phyloP scores from a whole-genome alignment of 139 green algal species.

The Auxenochlorella pyrenoidosa region DNA sequence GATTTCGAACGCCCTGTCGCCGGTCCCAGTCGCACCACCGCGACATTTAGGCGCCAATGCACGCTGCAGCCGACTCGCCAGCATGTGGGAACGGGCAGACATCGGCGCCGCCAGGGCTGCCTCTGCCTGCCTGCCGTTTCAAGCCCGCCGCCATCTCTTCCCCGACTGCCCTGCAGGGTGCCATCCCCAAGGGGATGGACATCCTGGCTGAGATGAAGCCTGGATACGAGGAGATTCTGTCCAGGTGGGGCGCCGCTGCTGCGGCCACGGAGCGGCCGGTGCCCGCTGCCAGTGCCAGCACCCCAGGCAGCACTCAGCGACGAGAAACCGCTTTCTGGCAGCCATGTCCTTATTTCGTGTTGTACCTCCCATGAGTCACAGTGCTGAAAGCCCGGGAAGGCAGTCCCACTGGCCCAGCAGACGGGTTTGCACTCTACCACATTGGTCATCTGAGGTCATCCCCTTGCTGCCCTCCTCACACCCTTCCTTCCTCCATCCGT shows the following conservation, averaged over 20 bases:
- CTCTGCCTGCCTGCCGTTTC: neutral
- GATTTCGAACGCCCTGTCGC: too few species aligned
- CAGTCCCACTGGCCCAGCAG: too few species aligned
- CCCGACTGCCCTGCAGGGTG: neutral
- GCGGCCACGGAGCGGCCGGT: too few species aligned
- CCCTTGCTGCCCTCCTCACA: too few species aligned
- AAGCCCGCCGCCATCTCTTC: neutral
- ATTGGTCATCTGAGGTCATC: neutral
- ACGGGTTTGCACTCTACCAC: too few species aligned
- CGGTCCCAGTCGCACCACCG: neutral
- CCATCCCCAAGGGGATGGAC: constrained; percentile 24
- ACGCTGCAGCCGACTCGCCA: neutral
- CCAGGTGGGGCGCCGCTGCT: neutral
- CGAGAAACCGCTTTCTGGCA: too few species aligned
- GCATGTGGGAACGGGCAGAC: neutral
- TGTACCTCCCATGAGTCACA: too few species aligned
- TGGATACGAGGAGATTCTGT: constrained; percentile 31
- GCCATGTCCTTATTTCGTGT: too few species aligned
- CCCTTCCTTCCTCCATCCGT: too few species aligned
- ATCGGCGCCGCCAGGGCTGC: neutral
- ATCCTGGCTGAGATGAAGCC: constrained; percentile 31
- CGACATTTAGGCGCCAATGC: neutral
- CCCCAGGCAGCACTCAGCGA: too few species aligned
- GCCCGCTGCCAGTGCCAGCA: too few species aligned
- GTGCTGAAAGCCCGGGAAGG: too few species aligned